Conservation (phyloP, 108 stramenopile species). For the Phaeodactylum tricornutum region DNA sequence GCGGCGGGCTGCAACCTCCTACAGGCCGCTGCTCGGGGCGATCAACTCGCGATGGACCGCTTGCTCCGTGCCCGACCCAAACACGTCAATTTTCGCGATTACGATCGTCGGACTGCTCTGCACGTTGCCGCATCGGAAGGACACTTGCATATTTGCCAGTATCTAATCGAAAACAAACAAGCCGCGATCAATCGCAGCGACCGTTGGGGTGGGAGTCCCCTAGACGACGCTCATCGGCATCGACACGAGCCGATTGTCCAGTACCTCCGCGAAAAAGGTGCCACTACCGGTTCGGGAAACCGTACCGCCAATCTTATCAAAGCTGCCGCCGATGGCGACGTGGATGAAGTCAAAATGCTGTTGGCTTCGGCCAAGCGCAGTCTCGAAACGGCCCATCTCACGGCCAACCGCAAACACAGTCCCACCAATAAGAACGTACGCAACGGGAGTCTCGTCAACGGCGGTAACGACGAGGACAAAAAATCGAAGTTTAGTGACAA, state of each 20-base stretch:
- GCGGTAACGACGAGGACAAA: conserved; percentile 3
- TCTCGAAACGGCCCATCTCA: background rate
- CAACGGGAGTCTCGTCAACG: conserved; percentile 2
- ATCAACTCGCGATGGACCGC: conserved; percentile 19
- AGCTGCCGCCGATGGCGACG: conserved; percentile 74
- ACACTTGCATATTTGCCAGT: conserved; percentile 50
- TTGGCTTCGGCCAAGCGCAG: conserved; percentile 12
- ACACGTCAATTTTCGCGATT: conserved; percentile 76
- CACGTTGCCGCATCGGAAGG: conserved; percentile 82
- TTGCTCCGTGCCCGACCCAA: conserved; percentile 25
- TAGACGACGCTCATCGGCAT: conserved; percentile 85
- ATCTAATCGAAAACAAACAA: conserved; percentile 30
- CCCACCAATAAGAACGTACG: background rate
- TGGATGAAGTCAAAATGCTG: conserved; percentile 61
- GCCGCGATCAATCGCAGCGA: conserved; percentile 67
- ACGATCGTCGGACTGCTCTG: conserved; percentile 80
- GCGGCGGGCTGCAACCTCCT: conserved; percentile 75
- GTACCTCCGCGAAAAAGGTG: conserved; percentile 65
- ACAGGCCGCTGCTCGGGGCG: conserved; percentile 61
- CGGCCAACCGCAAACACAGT: background rate
- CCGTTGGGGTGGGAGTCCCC: conserved; percentile 69
- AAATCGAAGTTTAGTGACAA: background rate
- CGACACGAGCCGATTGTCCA: conserved; percentile 54
- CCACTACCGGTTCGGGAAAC: conserved; percentile 50
- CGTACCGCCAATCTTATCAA: conserved; percentile 57